Conservation (phyloP, 495 filamentous ascomycete genomes). For the Hypoxylon cercidicola region DNA sequence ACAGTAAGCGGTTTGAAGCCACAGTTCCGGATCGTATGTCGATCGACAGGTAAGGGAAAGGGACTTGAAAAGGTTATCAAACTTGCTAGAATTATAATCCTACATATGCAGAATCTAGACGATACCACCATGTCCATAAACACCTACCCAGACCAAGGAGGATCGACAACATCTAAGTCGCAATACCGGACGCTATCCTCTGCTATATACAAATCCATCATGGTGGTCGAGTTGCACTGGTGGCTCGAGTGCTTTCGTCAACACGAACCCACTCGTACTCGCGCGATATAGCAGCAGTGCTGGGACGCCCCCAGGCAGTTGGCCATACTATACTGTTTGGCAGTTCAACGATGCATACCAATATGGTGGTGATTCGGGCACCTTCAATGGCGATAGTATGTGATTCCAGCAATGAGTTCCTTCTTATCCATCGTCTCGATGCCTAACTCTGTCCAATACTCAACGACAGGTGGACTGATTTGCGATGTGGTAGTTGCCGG, state of each 20-base stretch:
- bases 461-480: background rate
- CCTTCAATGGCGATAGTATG: slow-evolving; percentile 59
- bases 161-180: slow-evolving; percentile 24
- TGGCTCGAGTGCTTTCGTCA: slow-evolving; percentile 60
- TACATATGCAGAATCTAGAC: slow-evolving; percentile 6
- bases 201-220: slow-evolving; percentile 68
- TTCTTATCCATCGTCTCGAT: background rate
- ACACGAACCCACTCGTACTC: slow-evolving; percentile 66
- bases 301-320: slow-evolving; percentile 67
- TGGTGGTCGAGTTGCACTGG: slow-evolving; percentile 74
- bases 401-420: background rate
- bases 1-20: slow-evolving; percentile 18
- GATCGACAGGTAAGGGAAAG: no score
- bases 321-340: slow-evolving; percentile 70
- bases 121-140: slow-evolving; percentile 2
- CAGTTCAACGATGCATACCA: slow-evolving; percentile 61
- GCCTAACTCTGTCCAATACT: background rate
- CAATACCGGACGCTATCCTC: slow-evolving; percentile 63
- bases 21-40: slow-evolving; percentile 2
- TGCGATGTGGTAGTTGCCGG: slow-evolving; percentile 12
- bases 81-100: background rate
- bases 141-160: slow-evolving; percentile 8
- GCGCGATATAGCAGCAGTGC: slow-evolving; percentile 61
- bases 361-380: slow-evolving; percentile 64
- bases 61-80: no score